Percentiles rank a stretch among this genome's conserved stretches.
These are phyloP conservation scores for Boletus eberwhitei DNA, from an alignment of 768 basidiomycete species.

Conservation along the genomic window DNA sequence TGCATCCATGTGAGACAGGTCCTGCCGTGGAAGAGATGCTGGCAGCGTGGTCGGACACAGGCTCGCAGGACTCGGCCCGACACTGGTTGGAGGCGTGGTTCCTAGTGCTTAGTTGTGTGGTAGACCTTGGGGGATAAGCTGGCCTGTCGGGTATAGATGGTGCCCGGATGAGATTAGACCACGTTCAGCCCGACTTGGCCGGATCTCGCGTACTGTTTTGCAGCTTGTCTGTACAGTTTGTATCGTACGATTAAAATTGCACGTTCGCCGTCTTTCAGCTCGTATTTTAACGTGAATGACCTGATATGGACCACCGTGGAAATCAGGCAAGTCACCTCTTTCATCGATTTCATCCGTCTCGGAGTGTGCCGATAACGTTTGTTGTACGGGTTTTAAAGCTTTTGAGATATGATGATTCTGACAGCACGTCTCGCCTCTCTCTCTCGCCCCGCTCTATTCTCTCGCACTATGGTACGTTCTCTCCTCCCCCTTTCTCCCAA, in stretches of 20 bases:
- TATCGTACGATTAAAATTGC: too few species aligned
- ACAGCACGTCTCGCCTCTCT: slow-evolving; percentile 39
- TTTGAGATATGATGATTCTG: slow-evolving; percentile 37
- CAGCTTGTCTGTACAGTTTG: too few species aligned
- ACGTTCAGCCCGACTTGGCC: not conserved
- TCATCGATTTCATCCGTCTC: slow-evolving; percentile 11
- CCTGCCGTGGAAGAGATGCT: slow-evolving; percentile 67
- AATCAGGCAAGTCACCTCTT: not conserved
- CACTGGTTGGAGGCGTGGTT: slow-evolving; percentile 76
- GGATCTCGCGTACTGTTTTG: slow-evolving; percentile 3
- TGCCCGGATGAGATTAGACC: not conserved
- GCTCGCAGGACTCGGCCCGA: slow-evolving; percentile 14
- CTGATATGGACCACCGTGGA: not conserved
- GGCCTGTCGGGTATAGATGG: not conserved
- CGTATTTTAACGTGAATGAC: too few species aligned
- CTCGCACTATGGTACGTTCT: slow-evolving; percentile 51
- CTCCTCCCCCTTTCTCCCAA: not conserved
- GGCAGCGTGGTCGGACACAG: slow-evolving; percentile 33
- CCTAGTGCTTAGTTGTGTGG: slow-evolving; percentile 62
- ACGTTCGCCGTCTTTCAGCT: too few species aligned
- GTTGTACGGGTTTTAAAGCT: slow-evolving; percentile 16
- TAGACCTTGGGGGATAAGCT: slow-evolving; percentile 41
- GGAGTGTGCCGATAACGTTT: slow-evolving; percentile 20
- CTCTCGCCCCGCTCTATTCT: slow-evolving; percentile 37
- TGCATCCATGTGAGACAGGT: slow-evolving; percentile 83